A percentile compares a stretch with the other conserved stretches of the same genome.
phyloP scores from a whole-genome alignment of 768 basidiomycete species.

The Collybia sordida region DNA sequence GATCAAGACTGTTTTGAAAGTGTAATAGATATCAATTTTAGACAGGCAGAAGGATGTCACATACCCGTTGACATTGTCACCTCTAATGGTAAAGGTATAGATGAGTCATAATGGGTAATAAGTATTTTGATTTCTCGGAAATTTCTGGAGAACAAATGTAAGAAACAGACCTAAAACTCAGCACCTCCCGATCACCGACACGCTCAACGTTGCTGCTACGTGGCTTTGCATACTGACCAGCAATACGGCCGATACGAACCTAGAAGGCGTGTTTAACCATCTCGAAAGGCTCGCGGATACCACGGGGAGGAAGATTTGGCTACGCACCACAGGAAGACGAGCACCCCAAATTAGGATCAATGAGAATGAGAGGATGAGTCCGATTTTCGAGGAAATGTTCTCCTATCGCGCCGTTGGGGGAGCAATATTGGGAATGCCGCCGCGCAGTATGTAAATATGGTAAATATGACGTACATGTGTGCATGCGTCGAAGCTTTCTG shows the following conservation, averaged over 20 bases:
- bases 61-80: conserved; percentile 95
- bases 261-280: conserved; percentile 21
- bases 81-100: conserved; percentile 44
- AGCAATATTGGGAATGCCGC: not conserved
- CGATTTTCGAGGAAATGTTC: conserved; percentile 86
- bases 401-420: conserved; percentile 43
- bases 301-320: not conserved
- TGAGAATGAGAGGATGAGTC: conserved; percentile 92
- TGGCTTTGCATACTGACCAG: conserved; percentile 96
- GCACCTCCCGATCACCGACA: conserved; percentile 71
- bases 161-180: conserved; percentile 78
- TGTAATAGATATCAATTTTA: conserved; percentile 12
- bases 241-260: conserved; percentile 88
- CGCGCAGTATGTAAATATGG: conserved; percentile 1
- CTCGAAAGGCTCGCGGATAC: not conserved
- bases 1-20: conserved; percentile 51
- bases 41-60: conserved; percentile 16
- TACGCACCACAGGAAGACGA: conserved; percentile 83
- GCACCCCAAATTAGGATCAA: conserved; percentile 94
- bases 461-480: conserved; percentile 58
- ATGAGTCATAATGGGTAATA: not conserved
- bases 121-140: no score
- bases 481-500: conserved; percentile 92
- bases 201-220: conserved; percentile 82
- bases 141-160: not conserved